phyloP scores from a whole-genome alignment of 176 grass and related monocot species.

The Otatea glauca region DNA sequence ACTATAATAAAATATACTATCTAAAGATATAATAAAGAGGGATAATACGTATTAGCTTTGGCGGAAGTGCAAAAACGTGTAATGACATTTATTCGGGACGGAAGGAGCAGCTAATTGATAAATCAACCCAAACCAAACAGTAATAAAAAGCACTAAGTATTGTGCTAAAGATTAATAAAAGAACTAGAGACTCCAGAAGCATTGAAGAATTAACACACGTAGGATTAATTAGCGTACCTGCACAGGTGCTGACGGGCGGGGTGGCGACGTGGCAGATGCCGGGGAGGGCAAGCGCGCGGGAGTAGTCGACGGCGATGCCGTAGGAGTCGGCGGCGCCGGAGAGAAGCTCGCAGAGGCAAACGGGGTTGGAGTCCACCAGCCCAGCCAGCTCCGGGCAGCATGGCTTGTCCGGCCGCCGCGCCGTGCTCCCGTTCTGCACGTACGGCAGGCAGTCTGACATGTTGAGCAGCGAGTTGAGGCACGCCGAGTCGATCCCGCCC shows the following conservation, averaged over 20 bases:
- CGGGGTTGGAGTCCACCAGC: slow-evolving; percentile 62
- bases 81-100: no score
- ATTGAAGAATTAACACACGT: no score
- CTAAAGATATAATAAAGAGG: no score
- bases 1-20: no score
- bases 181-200: no score
- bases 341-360: slow-evolving; percentile 90
- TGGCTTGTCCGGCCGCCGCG: slow-evolving; percentile 54
- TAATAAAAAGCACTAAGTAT: not conserved
- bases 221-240: slow-evolving; percentile 28
- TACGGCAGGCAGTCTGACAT: slow-evolving; percentile 80
- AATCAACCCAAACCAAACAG: not conserved
- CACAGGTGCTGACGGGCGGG: slow-evolving; percentile 66
- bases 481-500: slow-evolving; percentile 38
- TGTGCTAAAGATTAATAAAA: no score
- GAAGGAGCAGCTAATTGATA: not conserved
- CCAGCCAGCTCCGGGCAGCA: slow-evolving; percentile 92
- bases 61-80: no score
- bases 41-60: no score
- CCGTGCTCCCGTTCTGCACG: slow-evolving; percentile 66
- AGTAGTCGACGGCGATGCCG: slow-evolving; percentile 79
- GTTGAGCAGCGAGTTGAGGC: slow-evolving; percentile 69
- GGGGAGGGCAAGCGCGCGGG: slow-evolving; percentile 69
- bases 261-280: slow-evolving; percentile 71
- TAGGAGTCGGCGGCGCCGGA: slow-evolving; percentile 67